A percentile compares a stretch with the other conserved stretches of the same genome.
Evolutionary conservation across 306 rosid genomes (phyloP).

Genomic region (Inga oerstediana): DNA sequence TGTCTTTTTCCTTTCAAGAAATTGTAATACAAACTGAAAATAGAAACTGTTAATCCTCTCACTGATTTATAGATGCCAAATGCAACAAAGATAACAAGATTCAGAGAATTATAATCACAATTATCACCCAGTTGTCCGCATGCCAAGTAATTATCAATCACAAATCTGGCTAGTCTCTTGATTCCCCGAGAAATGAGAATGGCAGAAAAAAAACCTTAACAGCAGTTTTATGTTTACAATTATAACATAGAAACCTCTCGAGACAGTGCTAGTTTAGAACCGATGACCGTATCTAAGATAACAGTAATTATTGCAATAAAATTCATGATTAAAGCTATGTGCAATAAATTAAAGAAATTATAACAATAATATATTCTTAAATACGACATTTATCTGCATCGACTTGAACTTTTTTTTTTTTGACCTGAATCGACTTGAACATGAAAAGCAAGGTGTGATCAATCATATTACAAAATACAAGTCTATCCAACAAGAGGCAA

Average conservation of each 20-base stretch:
- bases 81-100: background rate
- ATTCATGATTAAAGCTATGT: too few species aligned
- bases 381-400: too few species aligned
- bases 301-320: background rate
- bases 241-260: background rate
- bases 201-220: background rate
- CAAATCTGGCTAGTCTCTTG: background rate
- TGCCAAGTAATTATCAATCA: background rate
- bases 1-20: background rate
- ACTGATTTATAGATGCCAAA: background rate
- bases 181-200: background rate
- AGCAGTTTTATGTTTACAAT: background rate
- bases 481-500: background rate
- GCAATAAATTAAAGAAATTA: background rate
- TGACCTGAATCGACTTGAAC: too few species aligned
- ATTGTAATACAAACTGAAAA: background rate
- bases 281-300: background rate
- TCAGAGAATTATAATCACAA: background rate
- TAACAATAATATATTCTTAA: background rate
- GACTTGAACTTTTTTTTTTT: background rate
- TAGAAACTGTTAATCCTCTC: background rate
- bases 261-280: background rate
- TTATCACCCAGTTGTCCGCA: background rate
- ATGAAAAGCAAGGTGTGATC: background rate
- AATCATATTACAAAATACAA: background rate